phyloP scores from a whole-genome alignment of 2,329 filamentous ascomycete genomes.

The Botrytis fragariae region DNA sequence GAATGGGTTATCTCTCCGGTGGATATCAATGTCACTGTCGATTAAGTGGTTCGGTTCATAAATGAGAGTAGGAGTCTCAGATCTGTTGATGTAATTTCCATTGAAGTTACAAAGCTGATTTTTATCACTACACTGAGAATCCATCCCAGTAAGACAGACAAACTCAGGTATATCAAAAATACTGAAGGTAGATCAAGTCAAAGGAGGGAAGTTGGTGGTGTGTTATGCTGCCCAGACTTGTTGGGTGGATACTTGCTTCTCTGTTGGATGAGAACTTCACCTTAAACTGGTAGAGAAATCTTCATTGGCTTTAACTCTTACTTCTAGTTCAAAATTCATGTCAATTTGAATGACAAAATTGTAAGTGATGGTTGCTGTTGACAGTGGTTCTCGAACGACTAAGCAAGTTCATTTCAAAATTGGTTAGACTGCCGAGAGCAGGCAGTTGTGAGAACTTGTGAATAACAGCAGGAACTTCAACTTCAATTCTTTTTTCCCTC shows the following conservation, averaged over 20 bases:
- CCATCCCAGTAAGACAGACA: accelerated
- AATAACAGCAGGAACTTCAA: not conserved
- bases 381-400: not conserved
- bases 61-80: not conserved
- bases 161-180: not conserved
- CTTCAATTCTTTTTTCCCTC: not conserved
- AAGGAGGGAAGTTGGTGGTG: not conserved
- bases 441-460: not conserved
- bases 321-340: not conserved
- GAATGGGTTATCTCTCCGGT: not conserved
- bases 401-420: not conserved
- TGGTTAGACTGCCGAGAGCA: not conserved
- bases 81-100: not conserved
- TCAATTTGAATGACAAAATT: not conserved
- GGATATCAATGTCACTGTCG: not conserved
- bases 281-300: not conserved
- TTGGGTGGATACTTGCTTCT: not conserved
- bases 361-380: not conserved
- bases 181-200: not conserved
- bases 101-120: not conserved
- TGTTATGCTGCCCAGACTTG: not conserved
- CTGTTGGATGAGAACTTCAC: too few species aligned
- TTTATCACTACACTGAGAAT: not conserved
- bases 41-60: not conserved
- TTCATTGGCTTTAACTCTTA: not conserved